These are phyloP conservation scores for Mariannaea sp. DNA, from an alignment of 2,329 filamentous ascomycete species.

Conservation along the genomic window DNA sequence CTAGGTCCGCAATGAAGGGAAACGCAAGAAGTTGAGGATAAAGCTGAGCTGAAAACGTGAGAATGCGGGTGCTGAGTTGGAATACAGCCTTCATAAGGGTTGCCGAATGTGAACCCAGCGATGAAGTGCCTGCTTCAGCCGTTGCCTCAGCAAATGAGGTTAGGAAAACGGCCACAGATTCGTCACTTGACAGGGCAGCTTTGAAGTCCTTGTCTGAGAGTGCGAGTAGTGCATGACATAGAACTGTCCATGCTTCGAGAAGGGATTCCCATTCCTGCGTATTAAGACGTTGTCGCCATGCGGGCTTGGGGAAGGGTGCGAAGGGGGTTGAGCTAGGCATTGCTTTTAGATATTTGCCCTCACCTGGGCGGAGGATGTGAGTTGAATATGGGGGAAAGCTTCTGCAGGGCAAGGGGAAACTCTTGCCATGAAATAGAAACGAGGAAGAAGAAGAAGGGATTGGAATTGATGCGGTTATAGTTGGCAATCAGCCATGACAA, in stretches of 20 bases:
- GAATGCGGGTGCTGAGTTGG: conserved; percentile 63
- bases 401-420: neutral
- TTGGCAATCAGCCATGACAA: neutral
- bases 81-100: conserved; percentile 67
- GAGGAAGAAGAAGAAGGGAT: neutral
- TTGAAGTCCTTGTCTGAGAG: conserved; percentile 61
- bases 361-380: neutral
- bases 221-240: conserved; percentile 68
- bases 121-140: conserved; percentile 44
- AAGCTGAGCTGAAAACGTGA: conserved; percentile 48
- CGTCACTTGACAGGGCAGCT: conserved; percentile 56
- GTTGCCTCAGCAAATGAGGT: conserved; percentile 66
- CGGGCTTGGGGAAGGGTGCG: conserved; percentile 74
- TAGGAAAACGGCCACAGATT: conserved; percentile 67
- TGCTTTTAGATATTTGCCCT: conserved; percentile 8
- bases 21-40: conserved; percentile 62
- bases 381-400: neutral
- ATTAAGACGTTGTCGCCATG: conserved; percentile 68
- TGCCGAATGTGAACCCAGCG: conserved; percentile 44
- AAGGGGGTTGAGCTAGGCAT: conserved; percentile 68
- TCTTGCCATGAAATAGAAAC: neutral
- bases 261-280: conserved; percentile 77
- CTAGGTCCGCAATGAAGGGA: conserved; percentile 71
- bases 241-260: conserved; percentile 74
- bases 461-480: neutral